Evolutionary conservation across 768 basidiomycete species (phyloP), one percentile per base, ranked within the genome.

Genomic region (Lactarius vividus): DNA sequence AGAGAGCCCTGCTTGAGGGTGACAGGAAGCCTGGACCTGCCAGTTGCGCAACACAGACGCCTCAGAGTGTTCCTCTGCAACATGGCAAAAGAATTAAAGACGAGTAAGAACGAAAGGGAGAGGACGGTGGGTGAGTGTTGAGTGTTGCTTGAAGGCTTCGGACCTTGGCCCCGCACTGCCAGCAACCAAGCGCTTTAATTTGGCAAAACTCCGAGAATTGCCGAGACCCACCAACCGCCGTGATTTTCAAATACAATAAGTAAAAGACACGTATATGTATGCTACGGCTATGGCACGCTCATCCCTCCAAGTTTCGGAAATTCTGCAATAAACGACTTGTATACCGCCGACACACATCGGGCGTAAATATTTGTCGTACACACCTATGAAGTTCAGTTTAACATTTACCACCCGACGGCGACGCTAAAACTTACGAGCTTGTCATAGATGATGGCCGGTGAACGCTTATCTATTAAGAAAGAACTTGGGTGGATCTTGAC

Each of bases 401-500:
- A 65, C 59, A 33, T 68, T 46, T 59, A 40, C 26, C 42, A 23
- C 2, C 29, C 37, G 54, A 15, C 23, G 54, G 39, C 1, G 64
- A 49, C 3, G 9, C 42, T n/a, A n/a, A 11, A 23, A 79, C 89
- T 72, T 67, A 97, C 96, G 73, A 99, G 78, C 73, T 99, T 97
- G 74, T 96, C 90, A 74, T 92, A 99, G 42, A 99, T 83, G 68
- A 99, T 94, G 6, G 89, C 93, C 0, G 88, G 87, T 0, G 88
- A 85, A 74, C 91, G 92, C 73, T 91, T 93, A 70, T 90, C 88
- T 71, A 83, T 84, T 71, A 98, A 73, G 3, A 85, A 82, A 35
- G 96, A 98, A 35, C 90, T 84, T 0, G 96, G 97, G 73, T 98
- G 94, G 26, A 99, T 91, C 75, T 96, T 96, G 64, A 98, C 82